Evolutionary conservation across 2,329 filamentous ascomycete genomes (phyloP).

Genomic region (Emericellopsis cladophorae): DNA sequence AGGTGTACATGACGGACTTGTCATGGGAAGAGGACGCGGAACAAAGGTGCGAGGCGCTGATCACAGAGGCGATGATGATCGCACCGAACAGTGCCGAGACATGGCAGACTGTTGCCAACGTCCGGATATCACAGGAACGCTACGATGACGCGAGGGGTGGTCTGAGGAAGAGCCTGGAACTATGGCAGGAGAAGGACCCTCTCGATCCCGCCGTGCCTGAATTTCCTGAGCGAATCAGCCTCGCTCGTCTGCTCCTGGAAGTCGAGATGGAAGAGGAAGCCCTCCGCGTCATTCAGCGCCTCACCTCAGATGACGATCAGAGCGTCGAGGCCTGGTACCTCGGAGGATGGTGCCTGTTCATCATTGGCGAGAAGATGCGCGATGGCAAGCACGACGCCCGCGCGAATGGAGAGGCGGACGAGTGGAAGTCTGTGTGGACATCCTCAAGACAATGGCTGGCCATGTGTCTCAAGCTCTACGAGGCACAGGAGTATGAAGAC

Average conservation of each 20-base stretch:
- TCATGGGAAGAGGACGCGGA: conserved; percentile 90
- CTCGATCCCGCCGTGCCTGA: conserved; percentile 65
- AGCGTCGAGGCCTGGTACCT: conserved; percentile 97
- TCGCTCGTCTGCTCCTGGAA: conserved; percentile 81
- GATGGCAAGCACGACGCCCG: conserved; percentile 18
- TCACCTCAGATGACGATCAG: conserved; percentile 80
- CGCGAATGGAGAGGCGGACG: conserved; percentile 20
- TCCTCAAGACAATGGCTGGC: conserved; percentile 74
- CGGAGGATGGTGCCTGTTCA: conserved; percentile 83
- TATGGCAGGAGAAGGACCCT: conserved; percentile 72
- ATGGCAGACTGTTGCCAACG: conserved; percentile 89
- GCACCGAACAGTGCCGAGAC: conserved; percentile 74
- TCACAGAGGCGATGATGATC: conserved; percentile 82
- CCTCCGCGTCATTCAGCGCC: conserved; percentile 68
- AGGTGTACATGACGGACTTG: conserved; percentile 98
- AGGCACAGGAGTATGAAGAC: conserved; percentile 72
- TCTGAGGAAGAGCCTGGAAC: conserved; percentile 61
- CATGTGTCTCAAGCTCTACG: conserved; percentile 70
- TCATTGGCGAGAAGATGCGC: conserved; percentile 57
- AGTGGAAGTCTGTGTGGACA: conserved; percentile 51
- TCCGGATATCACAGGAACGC: conserved; percentile 78
- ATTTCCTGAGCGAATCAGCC: conserved; percentile 73
- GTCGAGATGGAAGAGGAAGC: conserved; percentile 77
- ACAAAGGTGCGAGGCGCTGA: conserved; percentile 69
- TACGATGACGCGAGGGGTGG: conserved; percentile 70